Base-by-base conservation (phyloP, 169 alveolate species). In the Perkinsus olseni region DNA sequence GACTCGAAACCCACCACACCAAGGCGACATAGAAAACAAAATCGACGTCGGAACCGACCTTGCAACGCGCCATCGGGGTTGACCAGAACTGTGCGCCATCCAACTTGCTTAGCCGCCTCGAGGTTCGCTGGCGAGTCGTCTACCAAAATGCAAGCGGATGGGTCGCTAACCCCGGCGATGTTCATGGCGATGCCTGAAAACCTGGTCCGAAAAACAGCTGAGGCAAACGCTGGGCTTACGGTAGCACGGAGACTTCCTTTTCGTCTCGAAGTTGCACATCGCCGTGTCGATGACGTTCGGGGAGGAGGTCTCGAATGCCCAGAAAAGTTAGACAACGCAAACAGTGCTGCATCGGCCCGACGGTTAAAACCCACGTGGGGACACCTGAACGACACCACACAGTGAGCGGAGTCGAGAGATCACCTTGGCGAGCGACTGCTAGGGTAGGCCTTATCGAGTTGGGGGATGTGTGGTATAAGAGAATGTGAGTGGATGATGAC, bases 21-120 rank as follows among this genome's bases (percentile, higher is more conserved):
- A n/a, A n/a, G n/a, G n/a, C n/a, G n/a, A n/a, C n/a, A n/a, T n/a
- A n/a, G n/a, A n/a, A n/a, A n/a, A n/a, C n/a, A n/a, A n/a, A n/a
- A n/a, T n/a, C n/a, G n/a, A n/a, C n/a, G 62, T 45, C 62, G 62
- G 6, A 45, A 62, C 82, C 37, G 4, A 62, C 82, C 82, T 62
- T 62, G 13, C 28, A 62, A 24, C 17, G 28, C 17, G 31, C 82
- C 34, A 28, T 24, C 31, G 31, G 82, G 82, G 31, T 62, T 62
- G 34, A 62, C 82, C 82, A 62, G 82, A 62, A 62, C 82, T 62
- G 82, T 62, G 37, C 82, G 82, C 82, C 82, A 62, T 62, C 82
- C 82, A 24, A 62, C 82, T 24, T 62, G 82, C 82, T 62, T 62
- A 28, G 82, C 82, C 28, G 82, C 82, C 34, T 62, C 82, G 10